A percentile compares a stretch with the other conserved stretches of the same genome.
Evolutionary conservation across 345 rosid species (phyloP).

Genomic region (Schrenkiella parvula): DNA sequence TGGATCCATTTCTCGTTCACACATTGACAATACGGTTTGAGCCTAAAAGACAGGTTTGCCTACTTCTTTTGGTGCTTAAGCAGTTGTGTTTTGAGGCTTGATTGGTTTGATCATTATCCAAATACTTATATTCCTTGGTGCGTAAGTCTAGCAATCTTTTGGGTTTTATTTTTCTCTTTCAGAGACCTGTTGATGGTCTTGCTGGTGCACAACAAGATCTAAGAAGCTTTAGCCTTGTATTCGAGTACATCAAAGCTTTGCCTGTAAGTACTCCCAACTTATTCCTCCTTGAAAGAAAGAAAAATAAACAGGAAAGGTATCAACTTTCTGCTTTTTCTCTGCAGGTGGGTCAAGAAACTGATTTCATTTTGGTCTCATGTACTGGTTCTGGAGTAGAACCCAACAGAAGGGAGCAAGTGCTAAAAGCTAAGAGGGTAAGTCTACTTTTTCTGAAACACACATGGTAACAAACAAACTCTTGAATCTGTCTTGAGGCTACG

Average conservation of each 20-base stretch:
- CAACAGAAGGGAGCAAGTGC: conserved; percentile 86
- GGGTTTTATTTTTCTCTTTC: conserved; percentile 28
- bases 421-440: conserved; percentile 86
- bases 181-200: conserved; percentile 74
- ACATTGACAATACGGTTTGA: conserved; percentile 93
- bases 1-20: conserved; percentile 93
- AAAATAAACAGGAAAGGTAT: neutral
- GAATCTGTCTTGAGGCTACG: neutral
- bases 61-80: neutral
- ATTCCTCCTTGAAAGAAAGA: neutral
- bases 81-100: neutral
- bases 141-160: neutral
- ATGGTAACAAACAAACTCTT: neutral
- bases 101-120: neutral
- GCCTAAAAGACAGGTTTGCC: conserved; percentile 85
- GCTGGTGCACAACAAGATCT: conserved; percentile 63
- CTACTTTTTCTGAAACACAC: neutral
- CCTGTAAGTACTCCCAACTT: conserved; percentile 53
- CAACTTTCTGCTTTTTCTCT: conserved; percentile 27
- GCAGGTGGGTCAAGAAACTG: conserved; percentile 98
- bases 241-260: conserved; percentile 88
- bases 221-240: conserved; percentile 75
- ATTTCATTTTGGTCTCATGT: conserved; percentile 82
- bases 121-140: neutral
- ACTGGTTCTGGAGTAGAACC: conserved; percentile 87